Evolutionary conservation across 164 flowering plant genomes (phyloP).

Genomic region (Magnolia sinica): DNA sequence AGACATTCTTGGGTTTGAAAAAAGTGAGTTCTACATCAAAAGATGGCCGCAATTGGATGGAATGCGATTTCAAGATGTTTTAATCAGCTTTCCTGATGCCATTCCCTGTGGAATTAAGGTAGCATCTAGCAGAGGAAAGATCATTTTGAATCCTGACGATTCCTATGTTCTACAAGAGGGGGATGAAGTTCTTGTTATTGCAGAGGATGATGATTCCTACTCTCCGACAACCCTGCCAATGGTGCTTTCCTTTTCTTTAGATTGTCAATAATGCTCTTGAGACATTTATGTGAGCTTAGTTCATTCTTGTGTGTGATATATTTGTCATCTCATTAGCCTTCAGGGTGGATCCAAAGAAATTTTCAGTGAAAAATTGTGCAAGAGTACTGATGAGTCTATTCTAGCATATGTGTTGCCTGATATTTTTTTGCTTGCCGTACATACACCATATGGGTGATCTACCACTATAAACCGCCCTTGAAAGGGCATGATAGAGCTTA

Average conservation of each 20-base stretch:
- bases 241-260: slow-evolving; percentile 48
- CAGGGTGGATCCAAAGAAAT: neutral
- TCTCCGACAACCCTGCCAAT: slow-evolving; percentile 56
- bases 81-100: slow-evolving; percentile 79
- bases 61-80: slow-evolving; percentile 74
- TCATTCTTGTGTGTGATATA: neutral
- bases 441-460: neutral
- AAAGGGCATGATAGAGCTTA: too few species aligned
- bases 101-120: slow-evolving; percentile 82
- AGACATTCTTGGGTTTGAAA: slow-evolving; percentile 87
- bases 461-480: neutral
- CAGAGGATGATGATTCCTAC: slow-evolving; percentile 83
- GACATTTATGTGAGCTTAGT: neutral
- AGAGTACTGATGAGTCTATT: neutral
- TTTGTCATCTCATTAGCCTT: too few species aligned
- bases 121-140: slow-evolving; percentile 63
- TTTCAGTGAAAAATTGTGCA: neutral
- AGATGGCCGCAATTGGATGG: slow-evolving; percentile 80
- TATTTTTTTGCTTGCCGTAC: neutral
- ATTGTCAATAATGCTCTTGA: neutral
- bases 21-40: slow-evolving; percentile 82
- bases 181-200: slow-evolving; percentile 82
- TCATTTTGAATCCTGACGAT: slow-evolving; percentile 74
- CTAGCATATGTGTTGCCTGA: slow-evolving; percentile 1
- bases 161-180: slow-evolving; percentile 75